These are phyloP conservation scores for Eucalyptus shirleyi DNA, from an alignment of 345 rosid genomes.

Conservation along the genomic window DNA sequence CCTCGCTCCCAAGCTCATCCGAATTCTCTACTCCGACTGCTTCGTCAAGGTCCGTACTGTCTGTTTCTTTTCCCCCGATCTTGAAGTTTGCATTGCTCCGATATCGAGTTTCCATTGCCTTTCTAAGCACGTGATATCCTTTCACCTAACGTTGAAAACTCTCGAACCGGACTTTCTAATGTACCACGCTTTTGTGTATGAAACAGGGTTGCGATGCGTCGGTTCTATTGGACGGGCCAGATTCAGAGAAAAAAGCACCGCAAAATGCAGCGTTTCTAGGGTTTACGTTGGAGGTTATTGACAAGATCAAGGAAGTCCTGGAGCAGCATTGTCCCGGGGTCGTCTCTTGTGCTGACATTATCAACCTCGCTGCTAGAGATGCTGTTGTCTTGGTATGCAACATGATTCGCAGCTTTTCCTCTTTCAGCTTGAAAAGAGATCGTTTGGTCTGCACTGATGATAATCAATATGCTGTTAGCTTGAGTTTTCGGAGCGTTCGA, in stretches of 20 bases:
- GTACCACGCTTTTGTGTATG: not conserved
- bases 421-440: not conserved
- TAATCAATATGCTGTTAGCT: not conserved
- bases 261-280: conserved; percentile 60
- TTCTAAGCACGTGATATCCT: not conserved
- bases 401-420: not conserved
- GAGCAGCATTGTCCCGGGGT: conserved; percentile 56
- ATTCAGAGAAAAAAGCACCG: not conserved
- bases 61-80: not conserved
- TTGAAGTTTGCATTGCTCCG: not conserved
- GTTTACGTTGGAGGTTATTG: conserved; percentile 25
- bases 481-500: not conserved
- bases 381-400: conserved; percentile 49
- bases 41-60: conserved; percentile 29
- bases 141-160: not conserved
- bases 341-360: conserved; percentile 81
- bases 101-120: not conserved
- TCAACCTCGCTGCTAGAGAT: conserved; percentile 75
- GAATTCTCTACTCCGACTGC: conserved; percentile 68
- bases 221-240: not conserved
- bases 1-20: conserved; percentile 53
- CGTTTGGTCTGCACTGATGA: not conserved
- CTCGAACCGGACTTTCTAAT: not conserved
- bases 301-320: conserved; percentile 63
- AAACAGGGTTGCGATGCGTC: not conserved